These are phyloP conservation scores for Martiniozyma abietophila DNA, from an alignment of 805 yeast species.

Conservation along the genomic window DNA sequence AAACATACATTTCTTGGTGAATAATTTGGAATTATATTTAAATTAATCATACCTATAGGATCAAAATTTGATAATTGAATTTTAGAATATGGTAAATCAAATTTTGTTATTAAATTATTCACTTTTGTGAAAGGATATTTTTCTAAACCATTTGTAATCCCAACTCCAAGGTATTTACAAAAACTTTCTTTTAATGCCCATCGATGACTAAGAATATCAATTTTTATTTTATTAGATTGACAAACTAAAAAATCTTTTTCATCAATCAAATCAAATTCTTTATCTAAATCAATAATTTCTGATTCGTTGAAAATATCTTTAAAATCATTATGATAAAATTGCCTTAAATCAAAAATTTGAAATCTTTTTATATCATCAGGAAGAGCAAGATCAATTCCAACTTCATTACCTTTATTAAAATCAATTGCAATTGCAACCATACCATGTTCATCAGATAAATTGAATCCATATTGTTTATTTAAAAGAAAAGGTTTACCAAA, in stretches of 20 bases:
- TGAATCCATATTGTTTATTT: constrained; percentile 34
- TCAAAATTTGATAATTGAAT: constrained; percentile 10
- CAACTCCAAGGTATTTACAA: constrained; percentile 57
- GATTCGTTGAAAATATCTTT: constrained; percentile 24
- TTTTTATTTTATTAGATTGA: constrained; percentile 7
- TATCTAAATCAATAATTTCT: no score
- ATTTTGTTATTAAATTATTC: no score
- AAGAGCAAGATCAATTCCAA: constrained; percentile 43
- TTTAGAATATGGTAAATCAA: not conserved
- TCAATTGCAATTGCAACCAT: constrained; percentile 37
- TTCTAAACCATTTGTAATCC: constrained; percentile 30
- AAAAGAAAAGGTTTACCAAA: constrained; percentile 51
- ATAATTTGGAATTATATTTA: constrained; percentile 1
- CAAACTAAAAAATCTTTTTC: constrained; percentile 5
- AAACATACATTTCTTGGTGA: constrained; percentile 7
- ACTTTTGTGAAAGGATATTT: constrained; percentile 18
- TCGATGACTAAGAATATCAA: constrained; percentile 34
- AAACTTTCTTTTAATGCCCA: constrained; percentile 82
- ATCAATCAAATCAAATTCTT: constrained; percentile 24
- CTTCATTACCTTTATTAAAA: constrained; percentile 17
- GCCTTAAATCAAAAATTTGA: constrained; percentile 11
- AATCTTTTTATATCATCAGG: constrained; percentile 22
- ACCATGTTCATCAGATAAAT: constrained; percentile 50
- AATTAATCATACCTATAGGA: not conserved
- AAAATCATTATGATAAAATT: constrained; percentile 20